Percentiles rank a stretch among this genome's conserved stretches.
Evolutionary conservation across 768 basidiomycete species (phyloP).

Genomic region (Panaeolus cyanescens): DNA sequence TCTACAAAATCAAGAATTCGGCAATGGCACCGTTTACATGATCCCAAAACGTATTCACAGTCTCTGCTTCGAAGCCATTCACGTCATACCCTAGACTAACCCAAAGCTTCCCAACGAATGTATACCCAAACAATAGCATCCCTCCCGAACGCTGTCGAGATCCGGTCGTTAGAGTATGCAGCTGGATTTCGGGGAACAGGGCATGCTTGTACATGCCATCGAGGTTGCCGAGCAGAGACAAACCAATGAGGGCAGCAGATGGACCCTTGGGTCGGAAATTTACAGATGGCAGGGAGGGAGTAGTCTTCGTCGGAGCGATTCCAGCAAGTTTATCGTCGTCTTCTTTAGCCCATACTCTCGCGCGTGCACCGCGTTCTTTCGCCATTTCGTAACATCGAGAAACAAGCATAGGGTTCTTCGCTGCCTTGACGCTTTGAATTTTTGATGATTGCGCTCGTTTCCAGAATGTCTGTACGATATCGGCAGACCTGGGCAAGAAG

Average conservation of each 20-base stretch:
- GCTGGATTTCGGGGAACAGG: conserved; percentile 53
- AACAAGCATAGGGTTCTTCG: conserved; percentile 62
- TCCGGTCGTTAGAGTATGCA: conserved; percentile 81
- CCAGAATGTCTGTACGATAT: conserved; percentile 62
- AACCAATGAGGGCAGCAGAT: conserved; percentile 67
- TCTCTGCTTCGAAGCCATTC: conserved; percentile 67
- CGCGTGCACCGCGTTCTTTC: conserved; percentile 55
- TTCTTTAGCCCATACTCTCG: conserved; percentile 71
- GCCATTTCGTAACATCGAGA: conserved; percentile 69
- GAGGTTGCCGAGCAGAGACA: conserved; percentile 84
- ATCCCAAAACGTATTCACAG: conserved; percentile 68
- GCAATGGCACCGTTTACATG: conserved; percentile 56
- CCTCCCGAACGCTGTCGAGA: conserved; percentile 79
- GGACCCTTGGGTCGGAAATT: conserved; percentile 41
- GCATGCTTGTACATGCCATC: conserved; percentile 80
- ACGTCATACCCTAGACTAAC: conserved; percentile 79
- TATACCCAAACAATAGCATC: conserved; percentile 83
- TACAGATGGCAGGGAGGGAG: conserved; percentile 21
- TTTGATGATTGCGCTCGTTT: conserved; percentile 71
- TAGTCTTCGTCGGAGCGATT: conserved; percentile 35
- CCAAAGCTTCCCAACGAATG: conserved; percentile 75
- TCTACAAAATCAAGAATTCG: conserved; percentile 47
- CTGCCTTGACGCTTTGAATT: conserved; percentile 63
- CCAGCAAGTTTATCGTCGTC: conserved; percentile 66
- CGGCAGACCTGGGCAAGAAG: conserved; percentile 55